Evolutionary conservation across 2,329 filamentous ascomycete species (phyloP).

Genomic region (Coleophoma eucalyptorum): DNA sequence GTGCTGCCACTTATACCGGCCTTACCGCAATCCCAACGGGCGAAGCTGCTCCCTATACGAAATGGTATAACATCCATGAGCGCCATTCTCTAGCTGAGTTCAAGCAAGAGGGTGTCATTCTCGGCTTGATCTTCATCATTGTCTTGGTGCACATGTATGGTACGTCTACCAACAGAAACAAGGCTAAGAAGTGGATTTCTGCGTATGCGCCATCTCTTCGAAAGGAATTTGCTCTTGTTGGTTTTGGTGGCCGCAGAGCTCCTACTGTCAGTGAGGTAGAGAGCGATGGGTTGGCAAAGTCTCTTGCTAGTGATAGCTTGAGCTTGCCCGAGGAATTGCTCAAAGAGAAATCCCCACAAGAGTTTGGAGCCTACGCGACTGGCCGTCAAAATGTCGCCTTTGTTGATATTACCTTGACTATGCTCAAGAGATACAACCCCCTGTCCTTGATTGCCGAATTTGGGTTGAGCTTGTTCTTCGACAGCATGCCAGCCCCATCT

Average conservation of each 20-base stretch:
- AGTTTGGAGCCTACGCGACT: slow-evolving; percentile 84
- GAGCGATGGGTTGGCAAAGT: slow-evolving; percentile 33
- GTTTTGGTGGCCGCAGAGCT: slow-evolving; percentile 59
- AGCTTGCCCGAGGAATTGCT: slow-evolving; percentile 54
- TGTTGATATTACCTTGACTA: slow-evolving; percentile 75
- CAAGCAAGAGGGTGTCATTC: slow-evolving; percentile 77
- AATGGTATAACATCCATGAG: slow-evolving; percentile 97
- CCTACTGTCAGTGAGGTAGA: slow-evolving; percentile 41
- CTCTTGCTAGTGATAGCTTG: slow-evolving; percentile 30
- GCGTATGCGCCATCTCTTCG: slow-evolving; percentile 69
- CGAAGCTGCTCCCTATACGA: slow-evolving; percentile 68
- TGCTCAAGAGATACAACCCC: slow-evolving; percentile 88
- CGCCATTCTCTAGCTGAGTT: slow-evolving; percentile 82
- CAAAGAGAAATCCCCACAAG: slow-evolving; percentile 83
- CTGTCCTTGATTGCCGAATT: slow-evolving; percentile 62
- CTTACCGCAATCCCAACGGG: slow-evolving; percentile 40
- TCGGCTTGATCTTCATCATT: slow-evolving; percentile 70
- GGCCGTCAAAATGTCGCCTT: slow-evolving; percentile 93
- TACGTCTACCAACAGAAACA: slow-evolving; percentile 72
- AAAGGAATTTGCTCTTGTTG: slow-evolving; percentile 83
- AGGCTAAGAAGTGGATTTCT: slow-evolving; percentile 76
- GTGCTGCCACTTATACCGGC: slow-evolving; percentile 42
- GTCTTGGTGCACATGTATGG: slow-evolving; percentile 80
- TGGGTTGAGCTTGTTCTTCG: slow-evolving; percentile 71
- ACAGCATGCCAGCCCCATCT: slow-evolving; percentile 63